Evolutionary conservation across 768 basidiomycete genomes (phyloP).

Genomic region (Pilatotrama ljubarskyi): DNA sequence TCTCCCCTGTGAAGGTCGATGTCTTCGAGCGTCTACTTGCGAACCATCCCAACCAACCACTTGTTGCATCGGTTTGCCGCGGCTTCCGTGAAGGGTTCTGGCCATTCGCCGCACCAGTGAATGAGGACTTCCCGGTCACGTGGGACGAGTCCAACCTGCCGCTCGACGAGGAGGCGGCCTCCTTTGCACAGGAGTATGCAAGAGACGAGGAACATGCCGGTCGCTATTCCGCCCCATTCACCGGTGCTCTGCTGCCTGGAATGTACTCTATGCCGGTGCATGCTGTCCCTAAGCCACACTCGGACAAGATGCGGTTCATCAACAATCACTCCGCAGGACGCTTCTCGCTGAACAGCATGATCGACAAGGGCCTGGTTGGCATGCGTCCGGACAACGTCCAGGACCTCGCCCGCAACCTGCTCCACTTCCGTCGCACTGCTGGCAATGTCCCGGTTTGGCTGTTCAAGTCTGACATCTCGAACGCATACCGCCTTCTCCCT

Average conservation of each 20-base stretch:
- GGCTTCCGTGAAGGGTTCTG: slow-evolving; percentile 44
- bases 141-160: slow-evolving; percentile 17
- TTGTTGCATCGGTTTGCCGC: slow-evolving; percentile 36
- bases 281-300: slow-evolving; percentile 38
- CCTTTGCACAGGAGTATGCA: too few species aligned
- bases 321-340: slow-evolving; percentile 39
- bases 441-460: slow-evolving; percentile 11
- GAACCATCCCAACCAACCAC: slow-evolving; percentile 39
- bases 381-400: too few species aligned
- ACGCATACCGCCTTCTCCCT: slow-evolving; percentile 30
- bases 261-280: slow-evolving; percentile 44
- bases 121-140: slow-evolving; percentile 27
- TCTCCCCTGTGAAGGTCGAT: slow-evolving; percentile 39
- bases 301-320: slow-evolving; percentile 40
- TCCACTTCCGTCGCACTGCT: background rate
- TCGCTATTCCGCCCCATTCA: slow-evolving; percentile 33
- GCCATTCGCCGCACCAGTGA: slow-evolving; percentile 39
- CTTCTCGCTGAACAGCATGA: slow-evolving; percentile 36
- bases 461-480: slow-evolving; percentile 28
- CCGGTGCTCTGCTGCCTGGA: slow-evolving; percentile 38
- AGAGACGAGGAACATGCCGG: slow-evolving; percentile 19
- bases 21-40: slow-evolving; percentile 30
- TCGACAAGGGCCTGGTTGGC: background rate
- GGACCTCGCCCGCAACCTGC: too few species aligned
- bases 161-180: too few species aligned